Conservation (phyloP, 2,329 filamentous ascomycete genomes). For the Aureobasidium zeae region DNA sequence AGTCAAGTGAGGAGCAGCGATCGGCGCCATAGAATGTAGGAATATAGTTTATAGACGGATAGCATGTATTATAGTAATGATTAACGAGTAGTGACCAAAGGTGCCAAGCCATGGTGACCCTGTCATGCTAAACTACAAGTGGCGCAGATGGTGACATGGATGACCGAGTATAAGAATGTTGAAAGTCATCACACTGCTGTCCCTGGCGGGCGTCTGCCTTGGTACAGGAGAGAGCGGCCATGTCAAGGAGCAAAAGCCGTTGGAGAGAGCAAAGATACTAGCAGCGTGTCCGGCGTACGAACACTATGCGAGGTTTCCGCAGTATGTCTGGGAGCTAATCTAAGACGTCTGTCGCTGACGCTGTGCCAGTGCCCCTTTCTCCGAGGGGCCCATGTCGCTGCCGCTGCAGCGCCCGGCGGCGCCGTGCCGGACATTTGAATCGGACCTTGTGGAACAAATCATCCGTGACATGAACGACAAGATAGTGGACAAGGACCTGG, state of each 20-base stretch:
- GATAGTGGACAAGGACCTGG: constrained; percentile 78
- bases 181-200: constrained; percentile 20
- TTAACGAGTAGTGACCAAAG: no score
- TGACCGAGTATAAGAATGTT: no score
- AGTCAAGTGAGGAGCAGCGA: not conserved
- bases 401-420: constrained; percentile 77
- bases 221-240: constrained; percentile 18
- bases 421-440: constrained; percentile 82
- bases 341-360: constrained; percentile 19
- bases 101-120: no score
- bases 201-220: constrained; percentile 24
- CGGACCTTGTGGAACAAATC: constrained; percentile 75
- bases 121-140: no score
- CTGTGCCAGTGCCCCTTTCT: constrained; percentile 58
- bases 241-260: constrained; percentile 19
- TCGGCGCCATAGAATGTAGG: no score
- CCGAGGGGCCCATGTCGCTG: constrained; percentile 65
- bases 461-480: constrained; percentile 71
- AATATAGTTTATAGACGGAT: no score
- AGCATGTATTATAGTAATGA: constrained; percentile 12
- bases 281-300: constrained; percentile 33
- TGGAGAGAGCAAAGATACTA: constrained; percentile 27
- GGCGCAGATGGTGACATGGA: no score
- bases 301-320: constrained; percentile 30
- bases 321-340: constrained; percentile 24